Evolutionary conservation across 352 stramenopile species (phyloP), one percentile per base, ranked within the genome.

Genomic region (Globisporangium barbulae): DNA sequence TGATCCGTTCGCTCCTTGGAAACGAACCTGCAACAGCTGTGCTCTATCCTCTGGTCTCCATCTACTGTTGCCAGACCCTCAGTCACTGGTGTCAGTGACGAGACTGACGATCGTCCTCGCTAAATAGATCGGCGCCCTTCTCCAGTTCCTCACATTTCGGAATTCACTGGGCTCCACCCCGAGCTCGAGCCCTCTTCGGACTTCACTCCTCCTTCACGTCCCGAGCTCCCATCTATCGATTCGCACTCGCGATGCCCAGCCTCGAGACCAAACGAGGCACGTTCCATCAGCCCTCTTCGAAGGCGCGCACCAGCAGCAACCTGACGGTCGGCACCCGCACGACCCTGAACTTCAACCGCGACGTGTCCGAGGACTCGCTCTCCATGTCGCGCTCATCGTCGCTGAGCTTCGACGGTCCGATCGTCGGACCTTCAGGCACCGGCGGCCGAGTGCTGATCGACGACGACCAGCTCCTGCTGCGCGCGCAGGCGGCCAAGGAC

Each of bases 381-480:
- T 61, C 54, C 17, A 52, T 37, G 19, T 21, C 35, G 49, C 12
- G 1, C 41, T 55, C 49, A 6, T 49, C 44, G 0, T 37, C 48
- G 5, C n/a, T 22, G 0, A 37, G 54, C 21, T 52, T 61, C 37
- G 54, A 30, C 12, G 54, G 54, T 0, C 54, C 39, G 21, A 61
- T 61, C 42, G 25, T 61, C 37, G 37, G 30, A 7, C 7, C 35
- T 17, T 52, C 22, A 8, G 39, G 39, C 39, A 8, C 2, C n/a
- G 21, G 45, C 31, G 53, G 31, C 19, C 22, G 37, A 15, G 72
- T 82, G n/a, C 63, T 70, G 31, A 53, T 75, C 10, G 35, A 74
- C 53, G 68, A 79, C 54, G 30, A 60, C 13, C 73, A 79, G 70
- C 73, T 78, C 15, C 55, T 71, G 55, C 49, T 31, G n/a, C 72